A percentile compares a stretch with the other conserved stretches of the same genome.
These are phyloP conservation scores for Xylaria intraflava DNA, from an alignment of 495 filamentous ascomycete genomes.

Conservation along the genomic window DNA sequence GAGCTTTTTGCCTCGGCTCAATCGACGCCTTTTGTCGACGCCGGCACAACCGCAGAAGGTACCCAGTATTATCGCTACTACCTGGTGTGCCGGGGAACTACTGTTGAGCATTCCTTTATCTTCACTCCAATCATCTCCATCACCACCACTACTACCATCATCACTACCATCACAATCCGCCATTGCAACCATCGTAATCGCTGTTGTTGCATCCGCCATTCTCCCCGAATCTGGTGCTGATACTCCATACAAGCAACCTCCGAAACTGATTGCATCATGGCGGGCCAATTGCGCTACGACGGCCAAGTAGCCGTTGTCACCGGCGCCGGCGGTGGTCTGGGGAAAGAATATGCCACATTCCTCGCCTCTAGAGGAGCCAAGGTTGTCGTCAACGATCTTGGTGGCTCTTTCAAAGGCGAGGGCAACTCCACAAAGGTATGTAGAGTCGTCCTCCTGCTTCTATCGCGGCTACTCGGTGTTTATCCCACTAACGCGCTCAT, in stretches of 20 bases:
- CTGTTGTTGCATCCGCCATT: neutral
- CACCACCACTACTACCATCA: neutral
- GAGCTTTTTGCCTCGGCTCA: constrained; percentile 31
- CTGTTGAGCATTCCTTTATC: constrained; percentile 1
- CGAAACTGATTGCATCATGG: constrained; percentile 46
- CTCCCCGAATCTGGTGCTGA: neutral
- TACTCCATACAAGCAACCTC: constrained; percentile 12
- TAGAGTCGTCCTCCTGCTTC: neutral
- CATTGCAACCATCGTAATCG: neutral
- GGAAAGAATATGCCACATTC: constrained; percentile 87
- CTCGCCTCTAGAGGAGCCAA: constrained; percentile 89
- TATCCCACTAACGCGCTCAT: constrained; percentile 14
- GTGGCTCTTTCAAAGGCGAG: constrained; percentile 90
- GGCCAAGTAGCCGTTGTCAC: constrained; percentile 96
- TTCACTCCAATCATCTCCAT: neutral
- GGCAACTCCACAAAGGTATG: constrained; percentile 78
- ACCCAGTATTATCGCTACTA: no score
- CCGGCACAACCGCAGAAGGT: constrained; percentile 3
- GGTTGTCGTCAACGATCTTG: constrained; percentile 96
- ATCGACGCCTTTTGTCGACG: constrained; percentile 18
- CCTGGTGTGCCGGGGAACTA: neutral
- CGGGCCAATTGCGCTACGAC: constrained; percentile 79
- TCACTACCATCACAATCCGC: neutral
- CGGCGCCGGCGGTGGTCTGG: constrained; percentile 90
- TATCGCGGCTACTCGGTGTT: neutral